Conservation (phyloP, 2,329 filamentous ascomycete species). For the Ilyonectria sp. region DNA sequence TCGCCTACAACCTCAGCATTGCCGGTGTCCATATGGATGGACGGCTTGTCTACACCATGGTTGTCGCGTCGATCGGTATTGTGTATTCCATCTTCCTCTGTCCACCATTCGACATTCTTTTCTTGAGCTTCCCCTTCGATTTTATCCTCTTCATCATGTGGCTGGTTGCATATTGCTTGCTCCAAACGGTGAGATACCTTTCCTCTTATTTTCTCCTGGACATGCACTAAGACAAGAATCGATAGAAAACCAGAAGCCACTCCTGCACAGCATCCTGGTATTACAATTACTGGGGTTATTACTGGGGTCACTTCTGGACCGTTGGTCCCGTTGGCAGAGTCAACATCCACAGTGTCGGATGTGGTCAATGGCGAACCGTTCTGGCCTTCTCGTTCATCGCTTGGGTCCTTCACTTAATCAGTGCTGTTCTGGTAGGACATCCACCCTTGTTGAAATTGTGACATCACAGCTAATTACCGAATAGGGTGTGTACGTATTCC, state of each 20-base stretch:
- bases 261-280: constrained; percentile 41
- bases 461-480: neutral
- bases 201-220: neutral
- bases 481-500: constrained; percentile 33
- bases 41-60: constrained; percentile 45
- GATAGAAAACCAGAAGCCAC: constrained; percentile 29
- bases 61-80: constrained; percentile 47
- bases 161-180: constrained; percentile 47
- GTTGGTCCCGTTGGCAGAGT: constrained; percentile 14
- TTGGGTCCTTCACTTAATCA: constrained; percentile 39
- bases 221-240: too few relatives aligned
- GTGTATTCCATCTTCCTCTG: constrained; percentile 44
- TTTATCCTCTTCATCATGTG: constrained; percentile 48
- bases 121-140: constrained; percentile 46
- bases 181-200: constrained; percentile 36
- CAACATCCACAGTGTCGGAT: constrained; percentile 32
- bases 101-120: constrained; percentile 41
- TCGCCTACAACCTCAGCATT: constrained; percentile 38
- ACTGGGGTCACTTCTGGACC: constrained; percentile 43
- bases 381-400: constrained; percentile 46
- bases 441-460: neutral
- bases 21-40: constrained; percentile 28
- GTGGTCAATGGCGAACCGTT: constrained; percentile 42
- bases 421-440: constrained; percentile 38
- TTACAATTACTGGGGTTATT: constrained; percentile 47